Evolutionary conservation across 306 rosid genomes (phyloP).

Genomic region (Sindora glabra): DNA sequence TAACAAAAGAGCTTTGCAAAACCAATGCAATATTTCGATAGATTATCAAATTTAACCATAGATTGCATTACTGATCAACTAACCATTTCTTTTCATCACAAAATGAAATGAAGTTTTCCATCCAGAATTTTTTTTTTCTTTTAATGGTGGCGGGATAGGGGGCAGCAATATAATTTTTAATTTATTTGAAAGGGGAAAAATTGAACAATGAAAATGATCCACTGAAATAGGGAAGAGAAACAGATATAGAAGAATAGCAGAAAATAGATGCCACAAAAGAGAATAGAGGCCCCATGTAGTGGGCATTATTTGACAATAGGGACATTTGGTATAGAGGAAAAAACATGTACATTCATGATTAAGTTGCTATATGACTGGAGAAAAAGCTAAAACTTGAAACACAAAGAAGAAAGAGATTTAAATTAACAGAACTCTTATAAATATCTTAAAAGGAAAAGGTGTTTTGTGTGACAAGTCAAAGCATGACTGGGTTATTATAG

Average conservation of each 20-base stretch:
- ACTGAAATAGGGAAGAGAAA: background rate
- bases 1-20: background rate
- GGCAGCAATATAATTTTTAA: too few relatives aligned
- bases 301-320: background rate
- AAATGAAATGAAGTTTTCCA: background rate
- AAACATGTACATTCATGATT: too few relatives aligned
- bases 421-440: background rate
- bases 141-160: background rate
- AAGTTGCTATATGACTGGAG: background rate
- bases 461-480: background rate
- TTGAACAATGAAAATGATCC: background rate
- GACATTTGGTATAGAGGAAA: too few relatives aligned
- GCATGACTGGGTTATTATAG: background rate
- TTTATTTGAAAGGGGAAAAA: background rate
- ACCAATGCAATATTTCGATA: background rate
- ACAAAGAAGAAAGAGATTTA: background rate
- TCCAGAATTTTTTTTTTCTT: background rate
- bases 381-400: background rate
- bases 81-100: background rate
- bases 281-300: background rate
- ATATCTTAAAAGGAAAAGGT: background rate
- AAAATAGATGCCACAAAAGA: background rate
- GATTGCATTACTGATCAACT: background rate
- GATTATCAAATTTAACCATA: background rate
- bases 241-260: background rate